These are phyloP conservation scores for Roridomyces roridus DNA, from an alignment of 768 basidiomycete species.

Conservation along the genomic window DNA sequence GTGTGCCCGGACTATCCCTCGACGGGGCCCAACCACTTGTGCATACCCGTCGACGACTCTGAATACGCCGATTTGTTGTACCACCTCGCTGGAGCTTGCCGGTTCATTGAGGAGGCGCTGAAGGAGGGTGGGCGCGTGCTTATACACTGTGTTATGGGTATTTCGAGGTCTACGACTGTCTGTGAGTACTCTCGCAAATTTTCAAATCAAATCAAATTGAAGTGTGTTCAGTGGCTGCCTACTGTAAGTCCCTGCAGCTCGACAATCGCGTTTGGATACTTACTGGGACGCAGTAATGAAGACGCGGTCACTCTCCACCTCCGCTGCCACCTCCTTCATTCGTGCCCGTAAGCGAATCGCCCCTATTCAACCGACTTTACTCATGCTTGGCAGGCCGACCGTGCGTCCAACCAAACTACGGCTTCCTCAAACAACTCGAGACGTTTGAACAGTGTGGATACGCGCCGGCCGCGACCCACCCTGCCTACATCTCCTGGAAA, in stretches of 20 bases:
- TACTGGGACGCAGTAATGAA: constrained; percentile 53
- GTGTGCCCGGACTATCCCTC: constrained; percentile 63
- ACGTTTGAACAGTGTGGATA: constrained; percentile 59
- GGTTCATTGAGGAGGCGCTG: constrained; percentile 68
- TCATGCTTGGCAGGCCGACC: constrained; percentile 39
- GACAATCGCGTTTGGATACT: no score
- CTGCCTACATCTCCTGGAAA: constrained; percentile 64
- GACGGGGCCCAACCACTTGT: constrained; percentile 45
- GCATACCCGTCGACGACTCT: constrained; percentile 48
- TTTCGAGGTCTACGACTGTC: constrained; percentile 71
- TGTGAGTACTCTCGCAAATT: constrained; percentile 58
- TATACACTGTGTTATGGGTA: constrained; percentile 77
- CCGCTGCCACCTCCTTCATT: constrained; percentile 54
- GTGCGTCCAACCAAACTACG: constrained; percentile 52
- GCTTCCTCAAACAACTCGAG: constrained; percentile 65
- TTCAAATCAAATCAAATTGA: no score
- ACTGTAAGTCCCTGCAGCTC: no score
- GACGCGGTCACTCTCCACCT: constrained; percentile 44
- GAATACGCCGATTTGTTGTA: constrained; percentile 64
- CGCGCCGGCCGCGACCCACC: constrained; percentile 45
- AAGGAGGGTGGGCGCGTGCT: constrained; percentile 60
- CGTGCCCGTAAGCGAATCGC: constrained; percentile 48
- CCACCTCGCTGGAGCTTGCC: constrained; percentile 63
- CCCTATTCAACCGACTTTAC: constrained; percentile 10
- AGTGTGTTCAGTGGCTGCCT: constrained; percentile 22